A percentile compares a stretch with the other conserved stretches of the same genome.
Conservation (phyloP, 169 alveolate genomes). For the Cryptosporidium ryanae region DNA sequence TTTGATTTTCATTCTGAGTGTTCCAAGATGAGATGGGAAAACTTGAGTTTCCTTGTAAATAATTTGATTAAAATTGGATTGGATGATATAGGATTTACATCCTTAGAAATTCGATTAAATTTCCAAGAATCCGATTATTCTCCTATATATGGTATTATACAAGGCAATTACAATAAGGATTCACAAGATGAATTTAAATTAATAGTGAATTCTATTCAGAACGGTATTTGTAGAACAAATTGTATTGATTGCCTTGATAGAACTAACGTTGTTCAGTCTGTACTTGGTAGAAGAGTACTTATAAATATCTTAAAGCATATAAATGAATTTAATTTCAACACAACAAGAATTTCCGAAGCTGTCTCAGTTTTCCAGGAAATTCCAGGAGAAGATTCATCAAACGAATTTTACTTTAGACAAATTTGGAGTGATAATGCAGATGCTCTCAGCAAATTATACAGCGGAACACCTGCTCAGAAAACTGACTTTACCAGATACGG, state of each 20-base stretch:
- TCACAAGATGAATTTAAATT: constrained; percentile 56
- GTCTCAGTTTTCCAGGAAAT: constrained; percentile 82
- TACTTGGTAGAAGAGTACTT: constrained; percentile 83
- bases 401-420: constrained; percentile 86
- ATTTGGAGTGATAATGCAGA: constrained; percentile 92
- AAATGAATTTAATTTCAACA: constrained; percentile 67
- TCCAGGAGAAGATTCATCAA: constrained; percentile 76
- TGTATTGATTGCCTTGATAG: constrained; percentile 98
- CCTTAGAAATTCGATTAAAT: constrained; percentile 20
- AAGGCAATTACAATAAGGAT: constrained; percentile 18
- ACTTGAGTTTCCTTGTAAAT: constrained; percentile 82
- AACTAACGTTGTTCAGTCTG: constrained; percentile 93
- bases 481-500: constrained; percentile 92
- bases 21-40: constrained; percentile 88
- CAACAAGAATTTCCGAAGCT: constrained; percentile 29
- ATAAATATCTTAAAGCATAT: constrained; percentile 76
- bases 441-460: constrained; percentile 85
- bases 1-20: constrained; percentile 93
- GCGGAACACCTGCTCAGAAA: constrained; percentile 94
- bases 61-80: constrained; percentile 30
- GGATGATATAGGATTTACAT: constrained; percentile 55
- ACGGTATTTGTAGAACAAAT: constrained; percentile 94
- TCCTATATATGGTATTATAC: constrained; percentile 50
- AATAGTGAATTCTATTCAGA: constrained; percentile 81
- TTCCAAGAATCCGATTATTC: constrained; percentile 14